Evolutionary conservation across 148 eudicot species (phyloP).

Genomic region (Persicaria tinctoria): DNA sequence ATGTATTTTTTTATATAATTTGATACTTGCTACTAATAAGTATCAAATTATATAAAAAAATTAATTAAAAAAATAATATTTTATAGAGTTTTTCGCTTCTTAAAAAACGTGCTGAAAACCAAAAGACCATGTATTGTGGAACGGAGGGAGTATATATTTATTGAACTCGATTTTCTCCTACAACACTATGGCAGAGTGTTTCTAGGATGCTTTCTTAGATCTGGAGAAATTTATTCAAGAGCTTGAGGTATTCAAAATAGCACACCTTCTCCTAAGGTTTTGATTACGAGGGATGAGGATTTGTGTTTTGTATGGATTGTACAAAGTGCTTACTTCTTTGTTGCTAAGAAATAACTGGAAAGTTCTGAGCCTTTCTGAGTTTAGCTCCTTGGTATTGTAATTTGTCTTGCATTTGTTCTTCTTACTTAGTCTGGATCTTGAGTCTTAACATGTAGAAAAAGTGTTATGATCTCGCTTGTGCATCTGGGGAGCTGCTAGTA

Average conservation of each 20-base stretch:
- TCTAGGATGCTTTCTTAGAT: slow-evolving; percentile 66
- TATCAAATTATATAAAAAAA: too few relatives aligned
- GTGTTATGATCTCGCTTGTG: slow-evolving; percentile 56
- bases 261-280: neutral
- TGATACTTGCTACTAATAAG: too few relatives aligned
- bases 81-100: too few relatives aligned
- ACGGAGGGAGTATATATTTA: too few relatives aligned
- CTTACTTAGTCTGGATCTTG: slow-evolving; percentile 18
- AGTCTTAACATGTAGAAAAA: slow-evolving; percentile 36
- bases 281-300: neutral
- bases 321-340: neutral
- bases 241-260: slow-evolving; percentile 56
- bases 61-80: too few relatives aligned
- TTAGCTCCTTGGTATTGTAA: neutral
- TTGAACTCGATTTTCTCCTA: too few relatives aligned
- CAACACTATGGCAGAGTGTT: slow-evolving; percentile 49
- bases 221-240: slow-evolving; percentile 62
- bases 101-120: too few relatives aligned
- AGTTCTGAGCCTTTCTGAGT: neutral
- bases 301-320: neutral
- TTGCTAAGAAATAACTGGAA: neutral
- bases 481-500: slow-evolving; percentile 57
- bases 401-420: neutral
- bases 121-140: too few relatives aligned
- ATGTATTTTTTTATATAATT: too few relatives aligned